phyloP scores from a whole-genome alignment of 257 asterid genomes.

The Solanum pinnatisectum region DNA sequence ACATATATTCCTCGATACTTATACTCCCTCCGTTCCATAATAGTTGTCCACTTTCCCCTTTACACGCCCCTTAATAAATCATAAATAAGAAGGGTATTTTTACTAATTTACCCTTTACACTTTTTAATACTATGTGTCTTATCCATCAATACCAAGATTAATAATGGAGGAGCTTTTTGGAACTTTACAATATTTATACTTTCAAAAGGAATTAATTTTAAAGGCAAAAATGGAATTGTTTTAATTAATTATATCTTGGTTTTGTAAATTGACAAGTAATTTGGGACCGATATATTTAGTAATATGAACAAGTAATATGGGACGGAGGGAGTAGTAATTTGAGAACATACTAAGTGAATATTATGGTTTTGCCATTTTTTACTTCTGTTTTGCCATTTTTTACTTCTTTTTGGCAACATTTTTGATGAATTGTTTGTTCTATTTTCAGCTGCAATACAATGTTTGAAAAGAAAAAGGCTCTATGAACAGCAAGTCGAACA shows the following conservation, averaged over 20 bases:
- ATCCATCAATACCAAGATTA: neutral
- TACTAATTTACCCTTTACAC: neutral
- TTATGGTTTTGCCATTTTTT: neutral
- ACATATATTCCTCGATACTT: neutral
- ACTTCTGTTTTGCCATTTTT: neutral
- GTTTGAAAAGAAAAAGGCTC: slow-evolving; percentile 75
- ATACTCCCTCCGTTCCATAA: neutral
- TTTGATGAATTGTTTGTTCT: neutral
- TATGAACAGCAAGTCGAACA: slow-evolving; percentile 76
- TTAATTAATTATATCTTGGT: neutral
- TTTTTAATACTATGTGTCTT: neutral
- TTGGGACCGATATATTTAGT: neutral
- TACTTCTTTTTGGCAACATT: neutral
- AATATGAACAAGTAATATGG: neutral
- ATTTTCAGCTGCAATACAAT: slow-evolving; percentile 68
- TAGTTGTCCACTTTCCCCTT: neutral
- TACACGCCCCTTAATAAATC: neutral
- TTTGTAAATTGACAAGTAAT: neutral
- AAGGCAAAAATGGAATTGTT: neutral
- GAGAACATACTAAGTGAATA: neutral
- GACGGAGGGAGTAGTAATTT: neutral
- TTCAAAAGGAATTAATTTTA: neutral
- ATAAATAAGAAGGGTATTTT: neutral
- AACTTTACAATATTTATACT: neutral
- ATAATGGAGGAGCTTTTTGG: neutral